Conservation (phyloP, 176 grass and related monocot species). For the Oropetium thomaeum region DNA sequence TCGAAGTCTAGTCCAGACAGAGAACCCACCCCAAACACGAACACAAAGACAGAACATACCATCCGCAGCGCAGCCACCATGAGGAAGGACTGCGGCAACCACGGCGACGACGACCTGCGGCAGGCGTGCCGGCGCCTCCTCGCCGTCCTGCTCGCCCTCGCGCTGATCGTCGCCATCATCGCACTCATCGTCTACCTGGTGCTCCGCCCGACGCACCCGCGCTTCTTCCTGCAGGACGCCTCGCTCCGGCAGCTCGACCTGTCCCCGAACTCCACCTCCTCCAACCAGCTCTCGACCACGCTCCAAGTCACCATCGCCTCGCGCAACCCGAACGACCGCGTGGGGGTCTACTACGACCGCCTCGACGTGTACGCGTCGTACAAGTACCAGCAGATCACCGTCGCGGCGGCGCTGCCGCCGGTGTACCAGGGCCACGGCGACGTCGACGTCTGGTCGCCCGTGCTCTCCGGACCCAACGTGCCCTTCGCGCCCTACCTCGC, state of each 20-base stretch:
- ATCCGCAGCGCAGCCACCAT: background rate
- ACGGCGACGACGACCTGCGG: conserved; percentile 42
- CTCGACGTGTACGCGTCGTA: conserved; percentile 75
- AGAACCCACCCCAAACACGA: background rate
- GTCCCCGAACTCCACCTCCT: conserved; percentile 49
- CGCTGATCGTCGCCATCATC: conserved; percentile 38
- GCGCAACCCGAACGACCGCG: conserved; percentile 65
- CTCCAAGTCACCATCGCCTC: conserved; percentile 58
- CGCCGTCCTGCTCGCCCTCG: background rate
- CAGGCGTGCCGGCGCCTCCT: conserved; percentile 22
- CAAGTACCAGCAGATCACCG: conserved; percentile 73
- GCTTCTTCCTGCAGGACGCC: conserved; percentile 68
- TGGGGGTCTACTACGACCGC: conserved; percentile 82
- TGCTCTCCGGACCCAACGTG: conserved; percentile 44
- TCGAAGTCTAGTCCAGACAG: no score
- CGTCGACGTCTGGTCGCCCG: conserved; percentile 62
- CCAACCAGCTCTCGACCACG: conserved; percentile 43
- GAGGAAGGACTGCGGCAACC: conserved; percentile 64
- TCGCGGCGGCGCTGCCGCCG: conserved; percentile 42
- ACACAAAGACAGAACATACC: background rate
- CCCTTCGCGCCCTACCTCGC: conserved; percentile 58
- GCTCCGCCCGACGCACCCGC: conserved; percentile 61
- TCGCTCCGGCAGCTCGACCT: conserved; percentile 60
- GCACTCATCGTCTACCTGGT: conserved; percentile 55
- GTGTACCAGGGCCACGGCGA: conserved; percentile 80